Base-by-base conservation (phyloP, 257 asterid genomes). In the Solanum pimpinellifolium region DNA sequence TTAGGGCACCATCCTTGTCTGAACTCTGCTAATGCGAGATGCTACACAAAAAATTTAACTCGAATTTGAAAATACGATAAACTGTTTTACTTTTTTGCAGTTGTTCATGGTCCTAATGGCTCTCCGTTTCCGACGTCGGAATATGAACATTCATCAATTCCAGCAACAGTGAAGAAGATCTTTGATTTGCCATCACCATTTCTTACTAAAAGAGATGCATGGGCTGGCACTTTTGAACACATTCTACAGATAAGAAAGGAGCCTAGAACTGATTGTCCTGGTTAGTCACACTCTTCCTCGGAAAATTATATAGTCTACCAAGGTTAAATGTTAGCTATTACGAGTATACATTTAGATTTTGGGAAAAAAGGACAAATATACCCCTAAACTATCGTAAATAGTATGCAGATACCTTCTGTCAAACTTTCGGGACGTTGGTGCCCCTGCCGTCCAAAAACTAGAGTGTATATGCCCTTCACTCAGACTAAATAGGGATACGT, bases 241-340 rank as follows among this genome's bases (percentile, higher is more conserved):
- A 87, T 94, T 49, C 77, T 97, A 87, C 94, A 90, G 74, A 85
- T 41, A 9, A 93, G 93, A 76, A 84, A 29, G 25, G 47, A 69
- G 29, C 98, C 99, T 5, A 93, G 99, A 90, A 93, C 92, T 12
- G 98, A 97, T 88, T 97, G 98, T 87, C 98, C 98, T 49, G 96
- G 99, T 96, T 90, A 25, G 82, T 44, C 66, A 62, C 69, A 9
- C 15, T n/a, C 69, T 62, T 62, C 15, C 25, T 11, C 69, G 31
- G 70, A 62, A 62, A 62, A 23, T 62, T 62, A 23, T 23, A 62
- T 23, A n/a, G 31, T 62, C 1, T 23, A 62, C 3, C 11, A 1
- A 62, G 14, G 31, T 62, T 62, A 62, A 4, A 56, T 20, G 25
- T 56, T 56, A 56, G 65, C 65, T 18, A 56, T 56, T 52, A 56